Evolutionary conservation across 306 rosid species (phyloP).

Genomic region (Citrullus mucosospermus): DNA sequence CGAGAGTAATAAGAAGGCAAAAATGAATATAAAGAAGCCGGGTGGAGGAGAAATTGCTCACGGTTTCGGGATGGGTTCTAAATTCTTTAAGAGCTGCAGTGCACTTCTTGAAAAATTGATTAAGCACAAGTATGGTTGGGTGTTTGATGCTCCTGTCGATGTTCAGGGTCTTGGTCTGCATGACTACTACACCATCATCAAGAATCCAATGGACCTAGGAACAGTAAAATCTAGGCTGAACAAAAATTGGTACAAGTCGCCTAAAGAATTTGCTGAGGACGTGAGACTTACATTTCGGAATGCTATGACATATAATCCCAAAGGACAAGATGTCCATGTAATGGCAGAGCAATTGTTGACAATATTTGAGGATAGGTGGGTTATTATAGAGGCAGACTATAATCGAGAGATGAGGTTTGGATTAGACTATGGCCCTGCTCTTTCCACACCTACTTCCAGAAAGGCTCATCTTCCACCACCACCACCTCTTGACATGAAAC

Average conservation of each 20-base stretch:
- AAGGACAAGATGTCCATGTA: slow-evolving; percentile 90
- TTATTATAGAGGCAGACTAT: slow-evolving; percentile 71
- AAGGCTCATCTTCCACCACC: slow-evolving; percentile 44
- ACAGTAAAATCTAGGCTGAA: slow-evolving; percentile 65
- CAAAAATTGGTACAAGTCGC: slow-evolving; percentile 91
- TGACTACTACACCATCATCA: slow-evolving; percentile 68
- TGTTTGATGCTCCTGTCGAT: slow-evolving; percentile 82
- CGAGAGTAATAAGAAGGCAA: slow-evolving; percentile 74
- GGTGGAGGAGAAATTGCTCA: slow-evolving; percentile 49
- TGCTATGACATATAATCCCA: slow-evolving; percentile 88
- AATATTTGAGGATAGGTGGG: slow-evolving; percentile 84
- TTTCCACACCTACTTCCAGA: slow-evolving; percentile 55
- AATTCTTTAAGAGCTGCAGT: slow-evolving; percentile 78
- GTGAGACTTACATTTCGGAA: slow-evolving; percentile 82
- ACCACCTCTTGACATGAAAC: slow-evolving; percentile 70
- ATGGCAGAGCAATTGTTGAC: slow-evolving; percentile 77
- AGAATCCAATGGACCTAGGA: slow-evolving; percentile 88
- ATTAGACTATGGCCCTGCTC: slow-evolving; percentile 34
- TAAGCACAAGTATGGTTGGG: slow-evolving; percentile 94
- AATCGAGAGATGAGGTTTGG: slow-evolving; percentile 66
- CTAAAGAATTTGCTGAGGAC: slow-evolving; percentile 94
- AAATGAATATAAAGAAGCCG: slow-evolving; percentile 57
- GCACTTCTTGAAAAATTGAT: slow-evolving; percentile 84
- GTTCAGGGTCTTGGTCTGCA: slow-evolving; percentile 72
- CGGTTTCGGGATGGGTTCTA: slow-evolving; percentile 54